Percentiles rank a stretch among this genome's conserved stretches.
Evolutionary conservation across 352 stramenopile genomes (phyloP).

Genomic region (Discostella stelligera): DNA sequence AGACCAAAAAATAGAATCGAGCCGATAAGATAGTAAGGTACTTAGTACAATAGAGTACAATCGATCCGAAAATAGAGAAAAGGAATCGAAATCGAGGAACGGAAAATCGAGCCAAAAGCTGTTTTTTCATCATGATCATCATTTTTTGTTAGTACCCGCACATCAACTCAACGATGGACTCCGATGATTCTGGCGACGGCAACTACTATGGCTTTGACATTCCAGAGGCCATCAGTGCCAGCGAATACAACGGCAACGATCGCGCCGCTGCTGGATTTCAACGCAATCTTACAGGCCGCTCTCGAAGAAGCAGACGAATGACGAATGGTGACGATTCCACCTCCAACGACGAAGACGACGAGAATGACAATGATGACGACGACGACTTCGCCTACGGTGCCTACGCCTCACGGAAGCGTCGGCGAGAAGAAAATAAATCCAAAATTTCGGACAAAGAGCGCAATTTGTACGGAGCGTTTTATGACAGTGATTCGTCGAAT

Average conservation of each 20-base stretch:
- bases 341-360: slow-evolving; percentile 14
- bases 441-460: slow-evolving; percentile 34
- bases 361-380: slow-evolving; percentile 1
- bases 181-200: not conserved
- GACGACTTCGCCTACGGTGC: slow-evolving; percentile 36
- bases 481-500: slow-evolving; percentile 33
- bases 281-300: not conserved
- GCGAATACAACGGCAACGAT: not conserved
- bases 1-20: too few relatives aligned
- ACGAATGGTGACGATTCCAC: slow-evolving; percentile 3
- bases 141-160: too few relatives aligned
- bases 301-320: not conserved
- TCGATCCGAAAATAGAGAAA: too few relatives aligned
- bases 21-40: too few relatives aligned
- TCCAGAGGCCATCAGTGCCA: not conserved
- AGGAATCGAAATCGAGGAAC: too few relatives aligned
- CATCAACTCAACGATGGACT: not conserved
- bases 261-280: not conserved
- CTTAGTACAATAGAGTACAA: too few relatives aligned
- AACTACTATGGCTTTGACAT: not conserved
- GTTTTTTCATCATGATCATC: too few relatives aligned
- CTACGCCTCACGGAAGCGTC: slow-evolving; percentile 19
- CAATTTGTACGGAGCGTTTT: slow-evolving; percentile 48
- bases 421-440: slow-evolving; percentile 10
- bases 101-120: too few relatives aligned